phyloP scores from a whole-genome alignment of 495 filamentous ascomycete genomes.

The Penicillium canariense region DNA sequence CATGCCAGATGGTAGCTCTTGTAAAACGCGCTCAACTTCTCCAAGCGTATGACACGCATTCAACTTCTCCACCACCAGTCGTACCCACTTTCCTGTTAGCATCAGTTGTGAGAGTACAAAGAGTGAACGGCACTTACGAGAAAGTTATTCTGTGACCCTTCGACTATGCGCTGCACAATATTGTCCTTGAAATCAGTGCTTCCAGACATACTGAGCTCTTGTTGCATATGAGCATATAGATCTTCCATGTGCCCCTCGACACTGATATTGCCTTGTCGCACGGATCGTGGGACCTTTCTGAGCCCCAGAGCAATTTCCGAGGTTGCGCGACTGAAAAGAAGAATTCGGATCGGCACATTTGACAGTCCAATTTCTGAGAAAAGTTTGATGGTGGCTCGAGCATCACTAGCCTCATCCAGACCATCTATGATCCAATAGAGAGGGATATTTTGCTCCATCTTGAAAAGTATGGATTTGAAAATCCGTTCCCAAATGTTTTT shows the following conservation, averaged over 20 bases:
- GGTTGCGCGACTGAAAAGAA: not conserved
- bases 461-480: not conserved
- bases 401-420: conserved; percentile 1
- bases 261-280: not conserved
- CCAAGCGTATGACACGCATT: not conserved
- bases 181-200: no score
- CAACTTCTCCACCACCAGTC: not conserved
- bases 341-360: not conserved
- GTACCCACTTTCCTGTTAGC: not conserved
- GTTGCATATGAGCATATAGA: not conserved
- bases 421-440: conserved; percentile 10
- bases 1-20: not conserved
- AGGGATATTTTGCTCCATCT: not conserved
- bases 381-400: not conserved
- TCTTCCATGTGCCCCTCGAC: not conserved
- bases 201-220: no score
- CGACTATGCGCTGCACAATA: no score
- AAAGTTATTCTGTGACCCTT: no score
- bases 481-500: conserved; percentile 3
- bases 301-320: not conserved
- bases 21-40: not conserved
- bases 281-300: no score
- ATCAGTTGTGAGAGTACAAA: not conserved
- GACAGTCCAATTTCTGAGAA: not conserved
- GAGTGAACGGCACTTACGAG: not conserved